Evolutionary conservation across 495 filamentous ascomycete species (phyloP), one percentile per base, ranked within the genome.

Genomic region (Lophiotrema nucula): DNA sequence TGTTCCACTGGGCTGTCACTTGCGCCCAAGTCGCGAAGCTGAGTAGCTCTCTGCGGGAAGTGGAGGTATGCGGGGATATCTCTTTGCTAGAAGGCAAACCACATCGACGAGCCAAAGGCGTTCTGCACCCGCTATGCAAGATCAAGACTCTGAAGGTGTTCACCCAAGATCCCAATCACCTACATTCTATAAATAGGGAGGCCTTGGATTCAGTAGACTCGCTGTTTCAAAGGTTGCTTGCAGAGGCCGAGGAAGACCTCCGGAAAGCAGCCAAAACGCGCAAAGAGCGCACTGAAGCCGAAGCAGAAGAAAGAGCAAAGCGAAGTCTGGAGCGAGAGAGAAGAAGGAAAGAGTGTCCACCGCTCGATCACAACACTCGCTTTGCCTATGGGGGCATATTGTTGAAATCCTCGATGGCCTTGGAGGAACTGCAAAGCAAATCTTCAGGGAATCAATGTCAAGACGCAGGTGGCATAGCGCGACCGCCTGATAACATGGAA

Each of bases 21-120:
- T 65, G 62, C 38, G 62, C 62, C 1, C 62, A 65, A 22, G 33
- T 60, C 26, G 62, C 62, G 1, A 54, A 28, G 16, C 41, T 65
- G 4, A 51, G 27, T 4, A 42, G 13, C 2, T 37, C 50, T 6
- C 41, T 65, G n/a, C 33, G 35, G 15, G 21, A 41, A 12, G 43
- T 65, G 3, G 45, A 60, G 25, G 41, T 65, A 18, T 10, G 37
- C n/a, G 60, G 60, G 4, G 27, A 41, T 23, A n/a, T 8, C 10
- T 25, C 41, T 4, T 11, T 47, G 4, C 46, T 44, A 26, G 11
- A 22, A 1, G 13, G 24, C 1, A 19, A 35, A 8, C 13, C 18
- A 3, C 11, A 47, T 18, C 33, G 44, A 18, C 38, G 47, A 19
- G 18, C 11, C 0, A n/a, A n/a, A n/a, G n/a, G n/a, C n/a, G 25